phyloP scores from a whole-genome alignment of 805 yeast genomes.

The Ogataea populi-albae region DNA sequence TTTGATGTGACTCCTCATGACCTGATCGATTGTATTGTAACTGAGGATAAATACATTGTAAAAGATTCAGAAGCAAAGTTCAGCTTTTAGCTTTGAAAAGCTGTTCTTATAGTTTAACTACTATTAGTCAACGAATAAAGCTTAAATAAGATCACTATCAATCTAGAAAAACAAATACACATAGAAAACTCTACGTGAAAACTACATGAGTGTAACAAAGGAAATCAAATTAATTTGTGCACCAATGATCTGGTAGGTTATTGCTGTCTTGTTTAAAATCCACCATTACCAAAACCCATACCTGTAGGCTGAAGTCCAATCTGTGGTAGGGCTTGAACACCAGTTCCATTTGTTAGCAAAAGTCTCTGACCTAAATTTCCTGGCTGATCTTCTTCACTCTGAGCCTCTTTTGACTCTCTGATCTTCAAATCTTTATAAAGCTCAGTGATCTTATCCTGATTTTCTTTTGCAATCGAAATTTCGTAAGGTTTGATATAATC shows the following conservation, averaged over 20 bases:
- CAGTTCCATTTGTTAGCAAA: slow-evolving; percentile 79
- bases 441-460: slow-evolving; percentile 60
- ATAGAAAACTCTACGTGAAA: too few species aligned
- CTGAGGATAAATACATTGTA: slow-evolving; percentile 63
- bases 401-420: slow-evolving; percentile 57
- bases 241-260: not conserved
- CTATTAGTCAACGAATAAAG: too few species aligned
- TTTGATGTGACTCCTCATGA: slow-evolving; percentile 89
- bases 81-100: slow-evolving; percentile 18
- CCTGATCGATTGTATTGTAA: slow-evolving; percentile 83
- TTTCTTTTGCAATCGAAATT: slow-evolving; percentile 81
- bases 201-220: too few species aligned
- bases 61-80: slow-evolving; percentile 53
- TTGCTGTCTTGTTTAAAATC: slow-evolving; percentile 26
- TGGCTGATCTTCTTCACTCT: slow-evolving; percentile 47
- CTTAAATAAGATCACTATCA: too few species aligned
- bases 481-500: slow-evolving; percentile 91
- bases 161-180: too few species aligned
- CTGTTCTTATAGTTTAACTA: too few species aligned
- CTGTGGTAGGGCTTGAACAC: slow-evolving; percentile 34
- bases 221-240: too few species aligned
- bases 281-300: slow-evolving; percentile 61
- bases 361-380: slow-evolving; percentile 59
- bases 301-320: slow-evolving; percentile 72
- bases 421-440: slow-evolving; percentile 67